phyloP scores from a whole-genome alignment of 176 grass and related monocot species.

The Tillandsia fasciculata region DNA sequence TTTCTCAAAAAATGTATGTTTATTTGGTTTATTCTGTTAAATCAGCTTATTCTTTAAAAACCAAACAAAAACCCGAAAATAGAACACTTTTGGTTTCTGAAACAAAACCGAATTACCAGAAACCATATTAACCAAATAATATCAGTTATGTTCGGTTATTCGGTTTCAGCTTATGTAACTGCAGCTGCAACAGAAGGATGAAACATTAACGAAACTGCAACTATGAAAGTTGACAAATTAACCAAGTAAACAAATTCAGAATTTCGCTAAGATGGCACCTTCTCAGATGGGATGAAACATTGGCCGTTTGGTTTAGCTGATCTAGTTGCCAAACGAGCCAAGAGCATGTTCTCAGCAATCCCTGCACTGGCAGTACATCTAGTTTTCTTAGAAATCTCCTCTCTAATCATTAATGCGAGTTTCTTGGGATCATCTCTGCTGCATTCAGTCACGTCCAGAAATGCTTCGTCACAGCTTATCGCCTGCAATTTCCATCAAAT shows the following conservation, averaged over 20 bases:
- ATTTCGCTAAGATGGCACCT: constrained; percentile 37
- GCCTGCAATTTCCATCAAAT: constrained; percentile 46
- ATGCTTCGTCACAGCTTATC: constrained; percentile 96
- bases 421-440: constrained; percentile 42
- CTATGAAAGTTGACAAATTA: neutral
- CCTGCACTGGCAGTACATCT: constrained; percentile 86
- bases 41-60: no score
- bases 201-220: no score
- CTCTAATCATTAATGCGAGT: constrained; percentile 46
- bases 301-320: constrained; percentile 95
- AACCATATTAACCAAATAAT: no score
- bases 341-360: constrained; percentile 78
- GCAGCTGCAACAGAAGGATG: no score
- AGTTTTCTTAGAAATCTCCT: constrained; percentile 66
- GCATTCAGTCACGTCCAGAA: constrained; percentile 70
- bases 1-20: no score
- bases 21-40: no score
- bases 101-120: no score
- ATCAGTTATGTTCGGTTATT: no score
- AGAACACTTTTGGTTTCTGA: no score
- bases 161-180: no score
- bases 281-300: constrained; percentile 57
- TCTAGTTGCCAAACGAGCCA: constrained; percentile 82
- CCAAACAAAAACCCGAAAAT: no score
- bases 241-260: neutral